Conservation (phyloP, 148 eudicot genomes). For the Chenopodium formosanum region DNA sequence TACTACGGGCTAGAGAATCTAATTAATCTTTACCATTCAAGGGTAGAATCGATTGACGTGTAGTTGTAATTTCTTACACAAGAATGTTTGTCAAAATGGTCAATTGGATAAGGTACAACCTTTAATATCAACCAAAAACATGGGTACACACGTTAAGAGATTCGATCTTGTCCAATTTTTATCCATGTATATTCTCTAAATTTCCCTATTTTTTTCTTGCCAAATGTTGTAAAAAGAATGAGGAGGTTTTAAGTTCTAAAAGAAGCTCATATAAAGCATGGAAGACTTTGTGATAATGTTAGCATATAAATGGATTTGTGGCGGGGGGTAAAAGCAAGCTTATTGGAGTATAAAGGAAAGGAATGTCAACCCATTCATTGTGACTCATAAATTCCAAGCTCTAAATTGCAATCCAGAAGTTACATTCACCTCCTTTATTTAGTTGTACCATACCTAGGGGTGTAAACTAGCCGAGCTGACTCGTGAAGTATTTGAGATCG, state of each 20-base stretch:
- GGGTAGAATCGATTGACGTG: not conserved
- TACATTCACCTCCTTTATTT: not conserved
- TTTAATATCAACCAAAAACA: slow-evolving; percentile 17
- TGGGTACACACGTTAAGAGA: slow-evolving; percentile 14
- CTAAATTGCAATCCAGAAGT: not conserved
- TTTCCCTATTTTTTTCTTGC: not conserved
- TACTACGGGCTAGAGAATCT: not conserved
- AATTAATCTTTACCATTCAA: not conserved
- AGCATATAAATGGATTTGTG: not conserved
- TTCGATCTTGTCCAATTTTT: slow-evolving; percentile 1
- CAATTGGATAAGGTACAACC: not conserved
- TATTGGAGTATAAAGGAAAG: not conserved
- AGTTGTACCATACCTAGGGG: too few species aligned
- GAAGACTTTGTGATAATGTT: not conserved
- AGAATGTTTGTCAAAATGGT: slow-evolving; percentile 26
- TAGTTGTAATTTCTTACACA: slow-evolving; percentile 14
- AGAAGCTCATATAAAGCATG: not conserved
- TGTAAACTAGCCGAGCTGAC: too few species aligned
- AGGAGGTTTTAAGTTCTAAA: not conserved
- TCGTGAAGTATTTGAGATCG: too few species aligned
- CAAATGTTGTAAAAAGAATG: slow-evolving; percentile 16
- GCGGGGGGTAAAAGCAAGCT: not conserved
- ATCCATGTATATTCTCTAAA: not conserved
- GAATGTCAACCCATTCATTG: not conserved
- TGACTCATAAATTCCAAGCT: not conserved